Percentiles rank a stretch among this genome's conserved stretches.
Conservation (phyloP, 768 basidiomycete species). For the Pisolithus sp. region DNA sequence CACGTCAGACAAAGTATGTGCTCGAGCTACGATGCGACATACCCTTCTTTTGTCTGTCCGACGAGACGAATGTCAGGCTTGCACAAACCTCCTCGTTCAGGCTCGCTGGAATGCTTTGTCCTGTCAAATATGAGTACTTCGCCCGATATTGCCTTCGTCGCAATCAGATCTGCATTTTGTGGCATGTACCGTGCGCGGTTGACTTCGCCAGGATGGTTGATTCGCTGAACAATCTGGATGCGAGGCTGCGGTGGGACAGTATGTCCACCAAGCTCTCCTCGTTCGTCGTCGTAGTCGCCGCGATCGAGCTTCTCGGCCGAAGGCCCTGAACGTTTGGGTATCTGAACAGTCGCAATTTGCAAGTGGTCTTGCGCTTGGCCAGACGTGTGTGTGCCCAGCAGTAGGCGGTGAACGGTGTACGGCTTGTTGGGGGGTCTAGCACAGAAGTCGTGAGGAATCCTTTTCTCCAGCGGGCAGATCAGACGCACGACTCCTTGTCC, state of each 20-base stretch:
- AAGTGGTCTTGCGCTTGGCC: constrained; percentile 91
- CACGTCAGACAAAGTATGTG: constrained; percentile 4
- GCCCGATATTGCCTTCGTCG: constrained; percentile 88
- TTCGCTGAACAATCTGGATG: constrained; percentile 85
- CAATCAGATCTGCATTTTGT: constrained; percentile 94
- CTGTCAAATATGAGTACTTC: constrained; percentile 95
- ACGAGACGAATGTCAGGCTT: constrained; percentile 87
- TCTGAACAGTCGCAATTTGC: constrained; percentile 90
- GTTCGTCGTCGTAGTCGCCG: constrained; percentile 82
- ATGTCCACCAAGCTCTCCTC: constrained; percentile 92
- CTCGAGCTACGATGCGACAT: constrained; percentile 23
- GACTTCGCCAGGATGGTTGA: constrained; percentile 93
- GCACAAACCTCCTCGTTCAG: constrained; percentile 76
- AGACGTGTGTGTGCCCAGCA: constrained; percentile 97
- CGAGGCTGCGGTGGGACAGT: constrained; percentile 78
- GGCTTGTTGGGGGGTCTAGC: constrained; percentile 82
- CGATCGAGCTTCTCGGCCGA: constrained; percentile 75
- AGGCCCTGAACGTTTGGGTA: constrained; percentile 73
- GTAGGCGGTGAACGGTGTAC: constrained; percentile 90
- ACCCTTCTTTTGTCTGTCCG: constrained; percentile 94
- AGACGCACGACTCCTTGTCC: constrained; percentile 85
- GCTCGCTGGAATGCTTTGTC: constrained; percentile 93
- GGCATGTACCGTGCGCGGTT: constrained; percentile 99
- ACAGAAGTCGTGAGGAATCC: neutral
- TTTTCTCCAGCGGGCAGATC: neutral